Conservation (phyloP, 1,284 basidiomycete genomes). For the Schizopora paradoxa region DNA sequence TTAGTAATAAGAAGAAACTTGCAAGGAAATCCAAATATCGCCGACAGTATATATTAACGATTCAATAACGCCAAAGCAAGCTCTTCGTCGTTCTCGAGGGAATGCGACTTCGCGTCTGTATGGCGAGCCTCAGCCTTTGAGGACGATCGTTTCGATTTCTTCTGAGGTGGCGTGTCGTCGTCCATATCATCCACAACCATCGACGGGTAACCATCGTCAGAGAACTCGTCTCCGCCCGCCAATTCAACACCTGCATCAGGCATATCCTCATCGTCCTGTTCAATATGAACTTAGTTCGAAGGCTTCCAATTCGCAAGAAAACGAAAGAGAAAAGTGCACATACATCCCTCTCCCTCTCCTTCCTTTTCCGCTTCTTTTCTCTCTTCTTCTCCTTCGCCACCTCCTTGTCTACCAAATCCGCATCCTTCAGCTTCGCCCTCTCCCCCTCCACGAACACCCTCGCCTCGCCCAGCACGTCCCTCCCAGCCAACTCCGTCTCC, state of each 20-base stretch:
- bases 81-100: slow-evolving; percentile 48
- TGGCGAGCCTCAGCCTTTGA: slow-evolving; percentile 9
- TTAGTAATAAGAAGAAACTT: too few relatives aligned
- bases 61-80: slow-evolving; percentile 41
- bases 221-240: slow-evolving; percentile 67
- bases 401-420: slow-evolving; percentile 73
- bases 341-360: slow-evolving; percentile 76
- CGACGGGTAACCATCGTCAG: slow-evolving; percentile 53
- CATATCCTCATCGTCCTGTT: slow-evolving; percentile 22
- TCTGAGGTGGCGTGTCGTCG: slow-evolving; percentile 31
- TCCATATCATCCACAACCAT: slow-evolving; percentile 43
- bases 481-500: slow-evolving; percentile 57
- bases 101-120: slow-evolving; percentile 16
- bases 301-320: slow-evolving; percentile 10
- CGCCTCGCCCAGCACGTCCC: slow-evolving; percentile 54
- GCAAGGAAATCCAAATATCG: too few relatives aligned
- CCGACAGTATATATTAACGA: slow-evolving; percentile 12
- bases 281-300: slow-evolving; percentile 11
- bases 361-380: slow-evolving; percentile 81
- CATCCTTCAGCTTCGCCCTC: slow-evolving; percentile 61
- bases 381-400: slow-evolving; percentile 84
- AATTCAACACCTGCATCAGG: slow-evolving; percentile 27
- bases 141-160: slow-evolving; percentile 34
- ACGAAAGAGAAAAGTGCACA: slow-evolving; percentile 23
- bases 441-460: slow-evolving; percentile 54